phyloP scores from a whole-genome alignment of 148 eudicot genomes.

The Nepenthes mirabilis region DNA sequence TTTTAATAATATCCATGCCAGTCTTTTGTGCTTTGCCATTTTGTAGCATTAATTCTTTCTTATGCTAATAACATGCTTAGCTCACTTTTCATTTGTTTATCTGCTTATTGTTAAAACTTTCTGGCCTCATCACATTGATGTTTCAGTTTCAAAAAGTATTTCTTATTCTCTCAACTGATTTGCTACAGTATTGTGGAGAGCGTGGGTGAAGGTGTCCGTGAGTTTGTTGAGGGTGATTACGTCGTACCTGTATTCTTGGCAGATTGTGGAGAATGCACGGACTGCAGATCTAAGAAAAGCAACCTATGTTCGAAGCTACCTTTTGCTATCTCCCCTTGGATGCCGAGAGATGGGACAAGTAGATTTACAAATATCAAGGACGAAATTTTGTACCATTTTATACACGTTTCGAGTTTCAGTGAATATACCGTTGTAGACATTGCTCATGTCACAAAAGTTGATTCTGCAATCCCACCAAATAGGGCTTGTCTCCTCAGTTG shows the following conservation, averaged over 20 bases:
- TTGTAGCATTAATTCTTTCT: too few relatives aligned
- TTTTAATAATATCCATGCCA: background rate
- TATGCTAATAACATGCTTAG: too few relatives aligned
- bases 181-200: conserved; percentile 65
- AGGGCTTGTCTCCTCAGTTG: conserved; percentile 90
- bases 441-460: conserved; percentile 53
- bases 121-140: background rate
- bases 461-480: conserved; percentile 57
- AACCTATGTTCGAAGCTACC: conserved; percentile 59
- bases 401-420: conserved; percentile 61
- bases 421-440: conserved; percentile 76
- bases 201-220: conserved; percentile 57
- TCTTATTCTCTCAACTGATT: background rate
- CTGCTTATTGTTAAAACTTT: background rate
- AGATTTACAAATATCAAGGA: conserved; percentile 72
- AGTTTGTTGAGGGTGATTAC: conserved; percentile 51
- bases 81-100: background rate
- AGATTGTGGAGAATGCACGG: conserved; percentile 67
- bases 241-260: conserved; percentile 71
- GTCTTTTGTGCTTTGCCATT: too few relatives aligned
- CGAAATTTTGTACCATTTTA: conserved; percentile 50
- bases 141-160: background rate
- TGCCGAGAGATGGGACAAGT: conserved; percentile 65
- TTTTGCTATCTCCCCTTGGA: conserved; percentile 44
- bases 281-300: conserved; percentile 67